phyloP scores from a whole-genome alignment of 164 flowering plant genomes.

The Paratinospora sagittata region DNA sequence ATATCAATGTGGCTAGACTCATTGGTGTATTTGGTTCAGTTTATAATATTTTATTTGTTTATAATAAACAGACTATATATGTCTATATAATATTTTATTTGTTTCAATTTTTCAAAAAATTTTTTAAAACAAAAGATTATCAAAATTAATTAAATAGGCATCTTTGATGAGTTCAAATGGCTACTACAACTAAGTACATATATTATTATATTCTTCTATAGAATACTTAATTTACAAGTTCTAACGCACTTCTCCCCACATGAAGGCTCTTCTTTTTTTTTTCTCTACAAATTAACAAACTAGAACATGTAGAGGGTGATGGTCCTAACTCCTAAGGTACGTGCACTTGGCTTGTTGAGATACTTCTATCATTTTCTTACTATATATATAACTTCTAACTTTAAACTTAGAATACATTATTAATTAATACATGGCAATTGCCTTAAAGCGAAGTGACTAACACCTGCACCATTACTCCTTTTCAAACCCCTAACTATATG shows the following conservation, averaged over 20 bases:
- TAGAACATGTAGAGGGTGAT: no score
- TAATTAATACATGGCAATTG: neutral
- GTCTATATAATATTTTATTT: no score
- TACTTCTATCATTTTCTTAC: neutral
- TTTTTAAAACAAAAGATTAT: no score
- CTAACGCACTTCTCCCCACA: conserved; percentile 5
- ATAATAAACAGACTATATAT: no score
- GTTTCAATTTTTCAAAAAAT: neutral
- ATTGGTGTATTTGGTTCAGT: no score
- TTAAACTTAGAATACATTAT: neutral
- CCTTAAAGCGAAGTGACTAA: neutral
- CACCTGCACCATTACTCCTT: neutral
- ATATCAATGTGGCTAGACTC: no score
- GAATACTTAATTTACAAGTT: conserved; percentile 8
- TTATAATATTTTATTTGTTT: no score
- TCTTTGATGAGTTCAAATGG: neutral
- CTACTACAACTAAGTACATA: neutral
- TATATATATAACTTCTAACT: neutral
- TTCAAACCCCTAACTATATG: neutral
- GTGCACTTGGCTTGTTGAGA: neutral
- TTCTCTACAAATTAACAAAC: neutral
- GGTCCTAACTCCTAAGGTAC: no score
- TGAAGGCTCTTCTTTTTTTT: neutral
- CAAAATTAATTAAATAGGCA: neutral
- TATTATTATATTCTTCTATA: neutral